These are phyloP conservation scores for Blastobotrys attinorum DNA, from an alignment of 805 yeast genomes.

Conservation along the genomic window DNA sequence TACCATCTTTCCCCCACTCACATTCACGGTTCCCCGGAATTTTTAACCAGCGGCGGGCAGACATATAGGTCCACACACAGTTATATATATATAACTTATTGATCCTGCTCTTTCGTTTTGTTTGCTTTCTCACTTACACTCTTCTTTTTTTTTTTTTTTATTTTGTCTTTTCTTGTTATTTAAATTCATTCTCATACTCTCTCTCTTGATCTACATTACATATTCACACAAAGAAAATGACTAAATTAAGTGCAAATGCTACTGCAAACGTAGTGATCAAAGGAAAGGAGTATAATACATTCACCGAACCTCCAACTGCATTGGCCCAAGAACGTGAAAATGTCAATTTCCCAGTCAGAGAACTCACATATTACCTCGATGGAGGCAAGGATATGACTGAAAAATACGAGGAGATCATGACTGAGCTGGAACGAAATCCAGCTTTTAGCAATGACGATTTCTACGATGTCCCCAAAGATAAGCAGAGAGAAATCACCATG, in stretches of 20 bases:
- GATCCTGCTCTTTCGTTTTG: no score
- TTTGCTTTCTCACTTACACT: no score
- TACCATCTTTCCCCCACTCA: no score
- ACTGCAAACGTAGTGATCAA: constrained; percentile 19
- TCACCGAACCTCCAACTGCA: constrained; percentile 29
- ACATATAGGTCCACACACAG: no score
- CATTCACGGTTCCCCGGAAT: no score
- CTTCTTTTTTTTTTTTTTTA: no score
- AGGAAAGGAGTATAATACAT: constrained; percentile 18
- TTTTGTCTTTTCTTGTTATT: no score
- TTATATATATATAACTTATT: no score
- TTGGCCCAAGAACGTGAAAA: constrained; percentile 34
- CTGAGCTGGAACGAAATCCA: constrained; percentile 50
- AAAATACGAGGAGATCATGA: constrained; percentile 31
- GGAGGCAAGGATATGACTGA: constrained; percentile 36
- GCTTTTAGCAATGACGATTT: constrained; percentile 36
- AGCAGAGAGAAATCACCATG: constrained; percentile 32
- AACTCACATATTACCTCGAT: constrained; percentile 37
- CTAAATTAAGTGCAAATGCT: constrained; percentile 10
- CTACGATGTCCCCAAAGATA: constrained; percentile 41
- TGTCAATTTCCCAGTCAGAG: constrained; percentile 30
- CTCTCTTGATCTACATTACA: no score
- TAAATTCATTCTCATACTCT: no score
- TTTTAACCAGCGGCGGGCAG: no score
- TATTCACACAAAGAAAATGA: no score